A percentile compares a stretch with the other conserved stretches of the same genome.
phyloP scores from a whole-genome alignment of 306 rosid genomes.

The Canavalia gladiata region DNA sequence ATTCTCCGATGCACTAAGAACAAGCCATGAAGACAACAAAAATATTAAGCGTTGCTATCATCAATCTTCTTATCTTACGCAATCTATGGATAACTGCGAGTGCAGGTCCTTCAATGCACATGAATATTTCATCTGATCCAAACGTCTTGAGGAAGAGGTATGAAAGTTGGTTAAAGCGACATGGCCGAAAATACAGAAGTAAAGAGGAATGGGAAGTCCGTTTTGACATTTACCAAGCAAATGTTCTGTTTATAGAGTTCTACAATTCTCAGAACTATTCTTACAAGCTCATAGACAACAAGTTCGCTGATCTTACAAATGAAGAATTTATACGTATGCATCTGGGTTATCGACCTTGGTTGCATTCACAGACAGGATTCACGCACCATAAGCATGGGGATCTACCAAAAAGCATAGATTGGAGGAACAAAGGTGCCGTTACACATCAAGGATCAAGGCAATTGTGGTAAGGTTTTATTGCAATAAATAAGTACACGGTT shows the following conservation, averaged over 20 bases:
- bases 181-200: slow-evolving; percentile 51
- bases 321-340: slow-evolving; percentile 54
- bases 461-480: slow-evolving; percentile 66
- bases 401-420: slow-evolving; percentile 62
- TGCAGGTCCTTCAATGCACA: slow-evolving; percentile 41
- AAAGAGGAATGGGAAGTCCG: slow-evolving; percentile 63
- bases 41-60: slow-evolving; percentile 41
- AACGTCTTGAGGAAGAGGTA: slow-evolving; percentile 58
- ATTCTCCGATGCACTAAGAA: slow-evolving; percentile 32
- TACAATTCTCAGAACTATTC: slow-evolving; percentile 66
- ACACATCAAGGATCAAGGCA: slow-evolving; percentile 80
- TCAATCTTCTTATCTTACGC: slow-evolving; percentile 50
- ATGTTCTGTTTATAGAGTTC: slow-evolving; percentile 59
- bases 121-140: slow-evolving; percentile 26
- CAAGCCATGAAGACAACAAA: slow-evolving; percentile 55
- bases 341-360: slow-evolving; percentile 51
- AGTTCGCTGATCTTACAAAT: slow-evolving; percentile 76
- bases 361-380: slow-evolving; percentile 38
- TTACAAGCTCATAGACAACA: slow-evolving; percentile 70
- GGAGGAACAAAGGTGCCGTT: slow-evolving; percentile 76
- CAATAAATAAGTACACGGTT: slow-evolving; percentile 11
- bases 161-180: slow-evolving; percentile 58
- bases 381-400: slow-evolving; percentile 38
- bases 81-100: slow-evolving; percentile 51
- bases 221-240: slow-evolving; percentile 64